Conservation (phyloP, 169 alveolate species). For the Eimeria zaria region DNA sequence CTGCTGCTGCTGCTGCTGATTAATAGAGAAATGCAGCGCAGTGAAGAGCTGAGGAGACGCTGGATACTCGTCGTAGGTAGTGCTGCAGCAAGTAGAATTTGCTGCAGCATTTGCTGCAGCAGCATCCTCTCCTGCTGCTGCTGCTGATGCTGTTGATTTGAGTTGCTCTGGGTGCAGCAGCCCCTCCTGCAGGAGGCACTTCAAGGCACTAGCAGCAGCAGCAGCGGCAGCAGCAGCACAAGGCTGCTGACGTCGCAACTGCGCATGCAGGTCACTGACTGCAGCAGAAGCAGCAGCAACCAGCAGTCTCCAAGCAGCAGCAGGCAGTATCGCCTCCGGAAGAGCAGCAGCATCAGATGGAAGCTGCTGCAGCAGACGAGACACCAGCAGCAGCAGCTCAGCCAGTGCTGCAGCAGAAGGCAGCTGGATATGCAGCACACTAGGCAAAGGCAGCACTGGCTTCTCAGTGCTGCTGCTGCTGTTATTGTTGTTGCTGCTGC, state of each 20-base stretch:
- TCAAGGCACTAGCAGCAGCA: background rate
- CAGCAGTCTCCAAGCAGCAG: slow-evolving; percentile 1
- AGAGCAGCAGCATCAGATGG: slow-evolving; percentile 24
- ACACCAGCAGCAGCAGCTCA: slow-evolving; percentile 36
- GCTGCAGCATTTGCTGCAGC: slow-evolving; percentile 52
- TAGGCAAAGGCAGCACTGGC: slow-evolving; percentile 28
- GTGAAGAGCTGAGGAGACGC: background rate
- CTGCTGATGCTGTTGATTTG: slow-evolving; percentile 37
- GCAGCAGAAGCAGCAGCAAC: slow-evolving; percentile 16
- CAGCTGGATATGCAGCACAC: background rate
- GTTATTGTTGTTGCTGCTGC: background rate
- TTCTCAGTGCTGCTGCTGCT: slow-evolving; percentile 52
- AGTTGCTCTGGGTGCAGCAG: background rate
- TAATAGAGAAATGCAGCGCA: background rate
- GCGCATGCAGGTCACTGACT: background rate
- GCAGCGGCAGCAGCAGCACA: slow-evolving; percentile 44
- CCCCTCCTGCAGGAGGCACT: background rate
- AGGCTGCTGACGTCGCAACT: background rate
- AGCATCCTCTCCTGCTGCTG: slow-evolving; percentile 1
- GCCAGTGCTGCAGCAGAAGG: background rate
- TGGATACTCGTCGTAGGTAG: background rate
- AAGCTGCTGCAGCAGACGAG: slow-evolving; percentile 15
- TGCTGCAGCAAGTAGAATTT: background rate
- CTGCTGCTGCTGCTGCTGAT: slow-evolving; percentile 78
- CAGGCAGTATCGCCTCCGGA: slow-evolving; percentile 4